These are phyloP conservation scores for Teratosphaeriaceae sp. DNA, from an alignment of 2,329 filamentous ascomycete genomes.

Conservation along the genomic window DNA sequence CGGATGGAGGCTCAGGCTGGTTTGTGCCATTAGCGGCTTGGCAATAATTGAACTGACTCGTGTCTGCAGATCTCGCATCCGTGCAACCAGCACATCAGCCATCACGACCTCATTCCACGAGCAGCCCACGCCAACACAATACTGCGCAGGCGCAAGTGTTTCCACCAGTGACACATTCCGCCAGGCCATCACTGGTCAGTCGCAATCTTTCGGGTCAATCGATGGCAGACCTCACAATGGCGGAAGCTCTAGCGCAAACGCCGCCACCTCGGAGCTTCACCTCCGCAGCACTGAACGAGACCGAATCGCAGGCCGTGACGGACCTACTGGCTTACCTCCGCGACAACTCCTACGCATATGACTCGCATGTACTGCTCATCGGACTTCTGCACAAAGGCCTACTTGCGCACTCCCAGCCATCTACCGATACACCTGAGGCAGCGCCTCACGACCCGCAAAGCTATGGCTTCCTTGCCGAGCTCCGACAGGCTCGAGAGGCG, in stretches of 20 bases:
- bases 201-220: conserved; percentile 38
- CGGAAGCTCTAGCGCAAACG: conserved; percentile 38
- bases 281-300: conserved; percentile 36
- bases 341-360: conserved; percentile 45
- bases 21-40: conserved; percentile 21
- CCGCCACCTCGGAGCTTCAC: conserved; percentile 37
- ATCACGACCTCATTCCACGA: conserved; percentile 28
- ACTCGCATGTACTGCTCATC: conserved; percentile 42
- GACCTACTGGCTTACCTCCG: conserved; percentile 37
- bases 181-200: conserved; percentile 15
- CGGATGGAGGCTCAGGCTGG: conserved; percentile 44
- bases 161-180: conserved; percentile 18
- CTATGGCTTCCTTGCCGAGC: conserved; percentile 39
- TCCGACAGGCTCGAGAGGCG: conserved; percentile 47
- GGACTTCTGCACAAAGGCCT: conserved; percentile 44
- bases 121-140: conserved; percentile 18
- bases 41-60: conserved; percentile 4
- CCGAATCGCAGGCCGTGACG: conserved; percentile 38
- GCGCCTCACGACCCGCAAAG: conserved; percentile 28
- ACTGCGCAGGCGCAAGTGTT: conserved; percentile 25
- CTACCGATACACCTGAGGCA: conserved; percentile 16
- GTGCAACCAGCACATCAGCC: conserved; percentile 42
- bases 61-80: conserved; percentile 36
- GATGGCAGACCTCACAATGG: conserved; percentile 41
- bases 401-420: conserved; percentile 32